Base-by-base conservation (phyloP, 495 filamentous ascomycete species). In the Penicillium simplicissimum region DNA sequence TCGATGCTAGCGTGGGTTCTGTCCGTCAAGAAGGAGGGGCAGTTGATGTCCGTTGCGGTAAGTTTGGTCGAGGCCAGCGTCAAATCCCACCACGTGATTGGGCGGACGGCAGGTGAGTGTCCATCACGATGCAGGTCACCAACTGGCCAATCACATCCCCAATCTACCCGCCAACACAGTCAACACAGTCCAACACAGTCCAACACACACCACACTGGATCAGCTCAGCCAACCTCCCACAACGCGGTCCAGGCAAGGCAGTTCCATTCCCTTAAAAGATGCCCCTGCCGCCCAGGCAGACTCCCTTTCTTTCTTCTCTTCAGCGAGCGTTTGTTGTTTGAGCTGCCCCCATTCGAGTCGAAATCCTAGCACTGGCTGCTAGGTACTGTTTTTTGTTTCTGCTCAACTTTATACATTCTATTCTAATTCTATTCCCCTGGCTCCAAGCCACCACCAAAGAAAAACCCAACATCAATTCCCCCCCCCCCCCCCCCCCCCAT, bases 271-370 rank as follows among this genome's bases (percentile, higher is more conserved):
- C 69, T 66, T 72, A 71, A 78, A 76, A 74, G 55, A 68, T 64
- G 62, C 56, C 67, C 82, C 34, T 35, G 72, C 73, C 69, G 73
- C 73, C 71, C 66, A 79, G 70, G 63, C 70, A 65, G 66, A 74
- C 60, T 72, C 54, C 67, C 66, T 71, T 75, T 72, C 77, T 72
- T 87, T 84, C 72, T 67, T 81, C 79, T 88, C 87, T 83, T 81
- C 84, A 87, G 88, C 89, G 90, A 90, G 88, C 82, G 81, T 78
- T 86, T 86, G 87, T 85, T 84, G 77, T 78, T 81, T 79, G 82
- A 88, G 82, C 82, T 89, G 77, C 70, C 62, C 66, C 23, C 15
- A 63, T 71, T 82, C 79, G 81, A 72, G 77, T 80, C 73, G 78
- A 78, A 76, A 76, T 70, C 76, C 75, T 68, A 74, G 73, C 73